Conservation (phyloP, 108 stramenopile species). For the Cyclotella baltica region DNA sequence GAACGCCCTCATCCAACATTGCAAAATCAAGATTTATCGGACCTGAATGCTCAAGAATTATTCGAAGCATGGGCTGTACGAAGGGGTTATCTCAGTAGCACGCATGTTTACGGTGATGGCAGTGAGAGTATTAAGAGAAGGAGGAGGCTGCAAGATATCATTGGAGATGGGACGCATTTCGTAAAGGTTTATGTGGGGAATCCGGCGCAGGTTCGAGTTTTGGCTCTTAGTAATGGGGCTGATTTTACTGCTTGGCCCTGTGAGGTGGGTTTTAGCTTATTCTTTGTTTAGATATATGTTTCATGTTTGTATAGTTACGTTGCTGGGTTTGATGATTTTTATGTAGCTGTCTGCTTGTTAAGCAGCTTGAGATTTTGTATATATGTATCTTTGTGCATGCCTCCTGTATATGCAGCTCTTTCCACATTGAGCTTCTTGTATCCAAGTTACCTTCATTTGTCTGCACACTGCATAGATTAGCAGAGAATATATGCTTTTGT, state of each 20-base stretch:
- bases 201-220: conserved; percentile 53
- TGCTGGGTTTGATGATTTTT: no score
- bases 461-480: no score
- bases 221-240: conserved; percentile 48
- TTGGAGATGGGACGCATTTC: conserved; percentile 56
- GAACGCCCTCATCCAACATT: conserved; percentile 31
- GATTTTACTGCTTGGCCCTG: conserved; percentile 64
- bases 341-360: no score
- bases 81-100: background rate
- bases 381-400: no score
- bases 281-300: no score
- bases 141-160: conserved; percentile 27
- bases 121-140: conserved; percentile 13
- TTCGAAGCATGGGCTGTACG: background rate
- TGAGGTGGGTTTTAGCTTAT: conserved; percentile 30
- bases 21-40: conserved; percentile 18
- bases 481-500: no score
- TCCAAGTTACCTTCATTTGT: no score
- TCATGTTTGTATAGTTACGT: no score
- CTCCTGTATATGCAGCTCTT: no score
- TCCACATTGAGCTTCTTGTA: no score
- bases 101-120: background rate
- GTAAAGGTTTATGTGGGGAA: conserved; percentile 51
- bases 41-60: conserved; percentile 18
- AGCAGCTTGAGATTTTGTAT: no score